Conservation (phyloP, 2,329 filamentous ascomycete genomes). For the Alternaria alternata region DNA sequence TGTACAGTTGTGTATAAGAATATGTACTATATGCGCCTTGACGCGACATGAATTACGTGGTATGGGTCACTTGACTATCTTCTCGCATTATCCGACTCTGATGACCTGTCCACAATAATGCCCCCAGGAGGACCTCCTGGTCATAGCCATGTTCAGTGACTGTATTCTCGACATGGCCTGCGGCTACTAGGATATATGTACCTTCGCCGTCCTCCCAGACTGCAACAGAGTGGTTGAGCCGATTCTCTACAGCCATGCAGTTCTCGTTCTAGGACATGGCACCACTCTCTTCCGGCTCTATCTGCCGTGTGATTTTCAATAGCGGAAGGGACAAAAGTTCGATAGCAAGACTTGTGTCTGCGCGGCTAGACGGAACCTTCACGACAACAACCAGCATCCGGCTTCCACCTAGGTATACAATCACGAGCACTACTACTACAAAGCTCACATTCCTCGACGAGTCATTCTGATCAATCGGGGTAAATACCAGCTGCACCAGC, state of each 20-base stretch:
- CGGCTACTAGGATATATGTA: neutral
- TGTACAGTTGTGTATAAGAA: conserved; percentile 33
- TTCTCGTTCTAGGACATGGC: no score
- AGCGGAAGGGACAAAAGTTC: conserved; percentile 29
- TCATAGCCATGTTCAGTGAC: neutral
- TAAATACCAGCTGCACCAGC: neutral
- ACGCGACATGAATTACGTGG: neutral
- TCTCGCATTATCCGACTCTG: neutral
- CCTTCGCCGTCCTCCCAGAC: no score
- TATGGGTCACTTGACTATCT: neutral
- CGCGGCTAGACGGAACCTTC: neutral
- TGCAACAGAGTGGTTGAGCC: conserved; percentile 30
- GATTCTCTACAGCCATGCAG: conserved; percentile 12
- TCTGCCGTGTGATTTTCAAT: conserved; percentile 10
- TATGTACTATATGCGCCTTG: conserved; percentile 11
- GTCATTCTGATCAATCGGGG: conserved; percentile 32
- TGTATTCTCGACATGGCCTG: neutral
- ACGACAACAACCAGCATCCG: conserved; percentile 4
- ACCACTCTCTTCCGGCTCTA: no score
- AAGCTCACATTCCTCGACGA: conserved; percentile 27
- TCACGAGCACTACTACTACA: conserved; percentile 20
- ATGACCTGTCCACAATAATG: neutral
- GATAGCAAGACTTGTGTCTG: conserved; percentile 12
- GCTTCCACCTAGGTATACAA: conserved; percentile 9
- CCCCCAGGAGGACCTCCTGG: neutral